These are phyloP conservation scores for Triangularia setosa DNA, from an alignment of 2,329 filamentous ascomycete genomes.

Conservation along the genomic window DNA sequence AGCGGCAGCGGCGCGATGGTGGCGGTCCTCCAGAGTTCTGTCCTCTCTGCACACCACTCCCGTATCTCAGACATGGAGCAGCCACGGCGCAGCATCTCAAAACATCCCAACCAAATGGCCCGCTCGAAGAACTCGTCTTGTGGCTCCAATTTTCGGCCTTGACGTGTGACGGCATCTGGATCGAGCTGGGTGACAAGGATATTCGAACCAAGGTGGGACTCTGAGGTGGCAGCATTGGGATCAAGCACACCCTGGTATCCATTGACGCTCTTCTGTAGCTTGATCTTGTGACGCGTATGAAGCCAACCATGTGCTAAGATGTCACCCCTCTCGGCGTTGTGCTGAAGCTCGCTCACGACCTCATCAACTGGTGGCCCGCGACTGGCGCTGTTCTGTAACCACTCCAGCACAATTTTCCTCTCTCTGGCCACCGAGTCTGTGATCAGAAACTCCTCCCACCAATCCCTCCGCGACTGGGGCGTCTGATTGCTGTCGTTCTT, in stretches of 20 bases:
- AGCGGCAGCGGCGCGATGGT: slow-evolving; percentile 72
- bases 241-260: slow-evolving; percentile 63
- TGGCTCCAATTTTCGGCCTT: slow-evolving; percentile 70
- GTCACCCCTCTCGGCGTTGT: slow-evolving; percentile 72
- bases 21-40: slow-evolving; percentile 84
- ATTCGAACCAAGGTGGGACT: slow-evolving; percentile 54
- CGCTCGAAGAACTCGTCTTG: slow-evolving; percentile 87
- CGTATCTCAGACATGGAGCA: slow-evolving; percentile 67
- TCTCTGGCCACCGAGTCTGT: slow-evolving; percentile 71
- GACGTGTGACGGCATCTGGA: slow-evolving; percentile 81
- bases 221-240: slow-evolving; percentile 53
- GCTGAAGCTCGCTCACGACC: slow-evolving; percentile 70
- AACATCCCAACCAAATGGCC: slow-evolving; percentile 90
- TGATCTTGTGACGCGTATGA: slow-evolving; percentile 85
- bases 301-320: slow-evolving; percentile 87
- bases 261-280: slow-evolving; percentile 78
- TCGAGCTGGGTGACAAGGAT: slow-evolving; percentile 80
- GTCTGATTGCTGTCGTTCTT: slow-evolving; percentile 23
- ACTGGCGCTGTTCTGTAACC: slow-evolving; percentile 76
- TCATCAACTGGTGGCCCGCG: slow-evolving; percentile 69
- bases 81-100: slow-evolving; percentile 87
- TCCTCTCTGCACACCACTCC: slow-evolving; percentile 81
- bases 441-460: slow-evolving; percentile 70
- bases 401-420: slow-evolving; percentile 75
- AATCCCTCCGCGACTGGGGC: slow-evolving; percentile 31